These are phyloP conservation scores for Phytopythium vexans DNA, from an alignment of 352 stramenopile genomes.

Conservation along the genomic window DNA sequence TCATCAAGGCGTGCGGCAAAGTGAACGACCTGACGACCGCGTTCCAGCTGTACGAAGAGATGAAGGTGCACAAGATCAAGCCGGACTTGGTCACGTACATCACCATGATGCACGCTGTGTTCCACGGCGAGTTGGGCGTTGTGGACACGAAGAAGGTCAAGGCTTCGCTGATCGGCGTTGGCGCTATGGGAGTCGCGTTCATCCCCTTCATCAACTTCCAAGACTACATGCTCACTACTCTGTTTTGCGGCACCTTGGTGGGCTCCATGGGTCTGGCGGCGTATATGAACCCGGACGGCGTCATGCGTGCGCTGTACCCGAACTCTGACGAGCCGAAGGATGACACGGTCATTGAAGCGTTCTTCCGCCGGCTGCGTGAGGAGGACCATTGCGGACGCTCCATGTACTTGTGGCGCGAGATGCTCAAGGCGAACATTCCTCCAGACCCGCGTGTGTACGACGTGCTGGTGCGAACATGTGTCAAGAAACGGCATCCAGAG, in stretches of 20 bases:
- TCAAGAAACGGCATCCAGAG: slow-evolving; percentile 82
- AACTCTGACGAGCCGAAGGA: slow-evolving; percentile 68
- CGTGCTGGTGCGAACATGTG: slow-evolving; percentile 76
- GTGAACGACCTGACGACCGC: slow-evolving; percentile 60
- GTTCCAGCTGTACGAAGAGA: slow-evolving; percentile 84
- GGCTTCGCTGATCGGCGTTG: slow-evolving; percentile 50
- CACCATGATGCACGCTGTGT: slow-evolving; percentile 87
- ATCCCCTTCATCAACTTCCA: slow-evolving; percentile 74
- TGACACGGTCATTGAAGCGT: slow-evolving; percentile 71
- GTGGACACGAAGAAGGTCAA: slow-evolving; percentile 74
- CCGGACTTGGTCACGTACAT: slow-evolving; percentile 80
- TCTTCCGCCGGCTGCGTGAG: slow-evolving; percentile 80
- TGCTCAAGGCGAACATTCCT: slow-evolving; percentile 67
- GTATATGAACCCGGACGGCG: slow-evolving; percentile 84
- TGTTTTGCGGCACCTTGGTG: slow-evolving; percentile 72
- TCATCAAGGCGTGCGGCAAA: slow-evolving; percentile 76
- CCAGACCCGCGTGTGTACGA: slow-evolving; percentile 74
- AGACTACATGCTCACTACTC: slow-evolving; percentile 65
- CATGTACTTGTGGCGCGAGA: slow-evolving; percentile 86
- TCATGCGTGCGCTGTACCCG: slow-evolving; percentile 75
- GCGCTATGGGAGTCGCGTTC: slow-evolving; percentile 45
- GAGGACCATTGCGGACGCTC: slow-evolving; percentile 80
- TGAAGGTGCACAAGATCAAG: slow-evolving; percentile 70
- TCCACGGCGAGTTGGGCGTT: slow-evolving; percentile 66
- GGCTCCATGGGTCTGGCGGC: slow-evolving; percentile 79